These are phyloP conservation scores for Amaranthus palmeri DNA, from an alignment of 148 eudicot genomes.

Conservation along the genomic window DNA sequence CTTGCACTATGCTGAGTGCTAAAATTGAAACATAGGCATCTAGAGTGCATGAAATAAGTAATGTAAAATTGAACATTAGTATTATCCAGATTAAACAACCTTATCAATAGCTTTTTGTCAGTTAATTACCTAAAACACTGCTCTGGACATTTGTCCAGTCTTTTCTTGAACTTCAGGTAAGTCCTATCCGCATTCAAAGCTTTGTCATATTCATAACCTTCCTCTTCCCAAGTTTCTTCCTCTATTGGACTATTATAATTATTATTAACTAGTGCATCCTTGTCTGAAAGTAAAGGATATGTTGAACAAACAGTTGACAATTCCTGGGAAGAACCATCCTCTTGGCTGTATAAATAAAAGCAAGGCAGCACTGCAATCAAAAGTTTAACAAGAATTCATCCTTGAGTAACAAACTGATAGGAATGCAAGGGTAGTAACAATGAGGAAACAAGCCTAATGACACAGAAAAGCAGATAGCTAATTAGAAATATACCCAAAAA, in stretches of 20 bases:
- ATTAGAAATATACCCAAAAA: background rate
- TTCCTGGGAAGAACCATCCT: slow-evolving; percentile 44
- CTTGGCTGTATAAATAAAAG: slow-evolving; percentile 61
- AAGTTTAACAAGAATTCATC: slow-evolving; percentile 11
- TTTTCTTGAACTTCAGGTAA: slow-evolving; percentile 93
- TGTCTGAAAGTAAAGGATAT: slow-evolving; percentile 27
- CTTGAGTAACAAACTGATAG: background rate
- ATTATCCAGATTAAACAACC: slow-evolving; percentile 5
- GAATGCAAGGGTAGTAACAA: background rate
- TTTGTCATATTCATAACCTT: slow-evolving; percentile 79
- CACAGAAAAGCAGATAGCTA: background rate
- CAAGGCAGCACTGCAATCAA: slow-evolving; percentile 71
- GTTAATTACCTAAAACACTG: slow-evolving; percentile 75
- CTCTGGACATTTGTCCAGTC: slow-evolving; percentile 62
- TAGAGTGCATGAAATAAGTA: slow-evolving; percentile 3
- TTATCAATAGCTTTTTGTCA: background rate
- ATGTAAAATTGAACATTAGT: background rate
- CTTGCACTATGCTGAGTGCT: too few species aligned
- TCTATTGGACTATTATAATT: slow-evolving; percentile 33
- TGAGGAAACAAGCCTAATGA: background rate
- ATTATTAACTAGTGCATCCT: slow-evolving; percentile 32
- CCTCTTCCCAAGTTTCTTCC: slow-evolving; percentile 71
- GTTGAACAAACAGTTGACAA: slow-evolving; percentile 34
- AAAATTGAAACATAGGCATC: background rate
- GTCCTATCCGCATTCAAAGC: slow-evolving; percentile 79